Evolutionary conservation across 192 early-diverging fungal genomes (phyloP).

Genomic region (Umbelopsis vinacea): DNA sequence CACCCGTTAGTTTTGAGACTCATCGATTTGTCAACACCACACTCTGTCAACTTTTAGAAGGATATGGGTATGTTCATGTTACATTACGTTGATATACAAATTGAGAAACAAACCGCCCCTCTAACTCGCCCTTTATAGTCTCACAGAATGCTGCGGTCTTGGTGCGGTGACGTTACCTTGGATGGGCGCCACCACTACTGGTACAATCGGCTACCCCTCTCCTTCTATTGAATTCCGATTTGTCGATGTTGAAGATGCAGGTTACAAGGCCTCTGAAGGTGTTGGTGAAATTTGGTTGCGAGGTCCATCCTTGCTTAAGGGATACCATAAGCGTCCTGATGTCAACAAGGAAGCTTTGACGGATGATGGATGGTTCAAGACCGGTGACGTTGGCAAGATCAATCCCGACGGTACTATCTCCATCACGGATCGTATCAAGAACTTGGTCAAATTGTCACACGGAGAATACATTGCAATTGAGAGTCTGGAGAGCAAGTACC

Average conservation of each 20-base stretch:
- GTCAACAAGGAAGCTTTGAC: slow-evolving; percentile 51
- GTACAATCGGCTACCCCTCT: slow-evolving; percentile 69
- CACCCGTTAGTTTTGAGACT: slow-evolving; percentile 76
- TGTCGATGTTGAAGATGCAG: slow-evolving; percentile 60
- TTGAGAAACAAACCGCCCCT: too few relatives aligned
- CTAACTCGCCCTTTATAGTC: slow-evolving; percentile 18
- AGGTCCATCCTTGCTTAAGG: slow-evolving; percentile 58
- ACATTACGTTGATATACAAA: too few relatives aligned
- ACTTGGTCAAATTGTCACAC: slow-evolving; percentile 76
- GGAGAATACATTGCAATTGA: slow-evolving; percentile 75
- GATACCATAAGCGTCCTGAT: slow-evolving; percentile 56
- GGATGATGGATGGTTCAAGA: slow-evolving; percentile 62
- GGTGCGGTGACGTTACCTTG: slow-evolving; percentile 48
- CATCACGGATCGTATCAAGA: slow-evolving; percentile 85
- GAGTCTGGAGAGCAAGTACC: slow-evolving; percentile 70
- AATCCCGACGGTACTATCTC: slow-evolving; percentile 55
- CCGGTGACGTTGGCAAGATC: slow-evolving; percentile 51
- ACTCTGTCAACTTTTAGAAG: slow-evolving; percentile 67
- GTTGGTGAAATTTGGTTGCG: slow-evolving; percentile 71
- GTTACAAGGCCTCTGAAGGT: slow-evolving; percentile 53
- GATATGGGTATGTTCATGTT: slow-evolving; percentile 61
- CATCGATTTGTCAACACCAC: slow-evolving; percentile 70
- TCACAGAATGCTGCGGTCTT: slow-evolving; percentile 72
- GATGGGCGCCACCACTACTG: slow-evolving; percentile 40
- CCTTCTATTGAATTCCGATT: slow-evolving; percentile 63